Evolutionary conservation across 352 stramenopile species (phyloP).

Genomic region (Phytophthora podocarpi): DNA sequence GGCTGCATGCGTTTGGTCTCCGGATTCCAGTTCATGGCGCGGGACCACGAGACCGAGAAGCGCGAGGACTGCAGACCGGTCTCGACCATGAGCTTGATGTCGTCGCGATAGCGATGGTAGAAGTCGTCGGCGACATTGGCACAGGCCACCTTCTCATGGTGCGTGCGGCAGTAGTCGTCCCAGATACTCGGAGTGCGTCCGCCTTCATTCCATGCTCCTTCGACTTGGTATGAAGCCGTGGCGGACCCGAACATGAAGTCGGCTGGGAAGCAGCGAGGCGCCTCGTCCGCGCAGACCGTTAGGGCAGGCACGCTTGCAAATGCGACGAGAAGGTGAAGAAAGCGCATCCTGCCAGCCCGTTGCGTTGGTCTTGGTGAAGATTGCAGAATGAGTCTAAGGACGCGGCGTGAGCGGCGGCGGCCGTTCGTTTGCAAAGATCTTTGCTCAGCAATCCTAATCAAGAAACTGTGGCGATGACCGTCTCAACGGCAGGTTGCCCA

Average conservation of each 20-base stretch:
- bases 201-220: constrained; percentile 90
- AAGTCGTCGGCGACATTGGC: constrained; percentile 95
- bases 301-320: not conserved
- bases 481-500: no score
- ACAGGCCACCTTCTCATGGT: constrained; percentile 69
- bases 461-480: no score
- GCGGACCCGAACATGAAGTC: constrained; percentile 90
- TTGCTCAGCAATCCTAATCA: no score
- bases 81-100: constrained; percentile 93
- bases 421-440: constrained; percentile 10
- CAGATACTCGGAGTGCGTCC: no score
- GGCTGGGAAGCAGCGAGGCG: constrained; percentile 57
- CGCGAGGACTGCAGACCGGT: constrained; percentile 93
- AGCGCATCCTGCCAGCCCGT: constrained; percentile 12
- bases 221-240: constrained; percentile 78
- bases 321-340: constrained; percentile 8
- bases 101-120: constrained; percentile 88
- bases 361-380: constrained; percentile 5
- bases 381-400: constrained; percentile 15
- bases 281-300: constrained; percentile 9
- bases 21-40: constrained; percentile 87
- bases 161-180: constrained; percentile 90
- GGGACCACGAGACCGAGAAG: constrained; percentile 93
- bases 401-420: not conserved
- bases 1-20: constrained; percentile 54